Evolutionary conservation across 495 filamentous ascomycete species (phyloP).

Genomic region (Saxophila tyrrhenica): DNA sequence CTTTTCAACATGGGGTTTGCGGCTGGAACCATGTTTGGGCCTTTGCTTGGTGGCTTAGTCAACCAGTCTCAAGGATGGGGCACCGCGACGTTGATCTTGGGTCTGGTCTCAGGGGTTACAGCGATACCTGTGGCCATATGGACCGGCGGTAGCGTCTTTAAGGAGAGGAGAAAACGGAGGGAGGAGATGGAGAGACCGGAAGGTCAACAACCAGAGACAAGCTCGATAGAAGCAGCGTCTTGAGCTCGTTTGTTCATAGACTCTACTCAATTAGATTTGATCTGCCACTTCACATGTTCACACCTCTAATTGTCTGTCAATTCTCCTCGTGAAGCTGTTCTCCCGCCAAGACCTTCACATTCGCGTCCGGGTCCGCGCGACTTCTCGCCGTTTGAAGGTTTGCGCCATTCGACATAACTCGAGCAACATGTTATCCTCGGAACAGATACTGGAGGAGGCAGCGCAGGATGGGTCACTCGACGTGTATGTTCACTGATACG

Average conservation of each 20-base stretch:
- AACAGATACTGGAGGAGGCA: constrained; percentile 50
- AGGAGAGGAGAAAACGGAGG: constrained; percentile 3
- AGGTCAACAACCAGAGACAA: not conserved
- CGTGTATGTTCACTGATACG: constrained; percentile 39
- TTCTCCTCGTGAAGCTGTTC: too few relatives aligned
- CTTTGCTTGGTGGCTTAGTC: constrained; percentile 30
- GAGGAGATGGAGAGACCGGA: not conserved
- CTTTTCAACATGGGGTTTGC: constrained; percentile 38
- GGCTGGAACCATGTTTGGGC: constrained; percentile 30
- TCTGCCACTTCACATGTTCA: too few relatives aligned
- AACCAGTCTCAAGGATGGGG: constrained; percentile 28
- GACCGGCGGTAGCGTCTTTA: constrained; percentile 28
- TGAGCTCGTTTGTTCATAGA: too few relatives aligned
- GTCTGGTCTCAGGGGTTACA: constrained; percentile 24
- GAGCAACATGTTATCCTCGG: constrained; percentile 26
- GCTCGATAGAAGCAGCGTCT: too few relatives aligned
- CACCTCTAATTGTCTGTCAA: too few relatives aligned
- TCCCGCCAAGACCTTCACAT: not conserved
- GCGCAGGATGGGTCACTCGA: constrained; percentile 59
- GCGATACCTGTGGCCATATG: constrained; percentile 27
- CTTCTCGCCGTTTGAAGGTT: not conserved
- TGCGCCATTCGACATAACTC: constrained; percentile 16
- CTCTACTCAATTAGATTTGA: too few relatives aligned
- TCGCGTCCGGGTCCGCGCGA: not conserved
- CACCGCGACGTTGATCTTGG: constrained; percentile 31